A percentile compares a stretch with the other conserved stretches of the same genome.
These are phyloP conservation scores for Nannochloropsis oceanica DNA, from an alignment of 108 stramenopile species.

Conservation along the genomic window DNA sequence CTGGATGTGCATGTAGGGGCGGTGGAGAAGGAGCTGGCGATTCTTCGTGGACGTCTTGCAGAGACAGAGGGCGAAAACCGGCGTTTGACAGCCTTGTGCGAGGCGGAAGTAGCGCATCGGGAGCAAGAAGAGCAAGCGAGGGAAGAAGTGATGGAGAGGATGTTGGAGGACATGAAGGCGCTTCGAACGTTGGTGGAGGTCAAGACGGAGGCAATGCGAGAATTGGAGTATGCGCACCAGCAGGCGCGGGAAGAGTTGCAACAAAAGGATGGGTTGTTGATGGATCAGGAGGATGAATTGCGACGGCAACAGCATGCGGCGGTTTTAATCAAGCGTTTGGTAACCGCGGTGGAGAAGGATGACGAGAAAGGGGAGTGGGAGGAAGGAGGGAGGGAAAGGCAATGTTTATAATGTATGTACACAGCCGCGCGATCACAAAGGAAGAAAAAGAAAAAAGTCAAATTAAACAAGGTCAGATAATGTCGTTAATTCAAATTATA, in stretches of 20 bases:
- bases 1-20: background rate
- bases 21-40: background rate
- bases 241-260: background rate
- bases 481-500: too few species aligned
- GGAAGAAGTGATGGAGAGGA: background rate
- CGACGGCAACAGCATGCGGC: background rate
- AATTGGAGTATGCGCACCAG: background rate
- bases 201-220: background rate
- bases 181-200: background rate
- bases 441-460: too few species aligned
- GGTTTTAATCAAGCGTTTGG: background rate
- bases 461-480: too few species aligned
- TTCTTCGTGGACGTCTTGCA: background rate
- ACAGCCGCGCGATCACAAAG: too few species aligned
- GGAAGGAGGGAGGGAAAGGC: too few species aligned
- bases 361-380: background rate
- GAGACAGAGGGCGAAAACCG: background rate
- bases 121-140: background rate
- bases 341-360: background rate
- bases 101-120: background rate
- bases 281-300: background rate
- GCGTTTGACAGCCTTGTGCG: background rate
- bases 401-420: too few species aligned
- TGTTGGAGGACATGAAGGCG: background rate
- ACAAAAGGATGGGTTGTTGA: background rate